Evolutionary conservation across 768 basidiomycete genomes (phyloP), one percentile per base, ranked within the genome.

Genomic region (Xanthoconium stramineum): DNA sequence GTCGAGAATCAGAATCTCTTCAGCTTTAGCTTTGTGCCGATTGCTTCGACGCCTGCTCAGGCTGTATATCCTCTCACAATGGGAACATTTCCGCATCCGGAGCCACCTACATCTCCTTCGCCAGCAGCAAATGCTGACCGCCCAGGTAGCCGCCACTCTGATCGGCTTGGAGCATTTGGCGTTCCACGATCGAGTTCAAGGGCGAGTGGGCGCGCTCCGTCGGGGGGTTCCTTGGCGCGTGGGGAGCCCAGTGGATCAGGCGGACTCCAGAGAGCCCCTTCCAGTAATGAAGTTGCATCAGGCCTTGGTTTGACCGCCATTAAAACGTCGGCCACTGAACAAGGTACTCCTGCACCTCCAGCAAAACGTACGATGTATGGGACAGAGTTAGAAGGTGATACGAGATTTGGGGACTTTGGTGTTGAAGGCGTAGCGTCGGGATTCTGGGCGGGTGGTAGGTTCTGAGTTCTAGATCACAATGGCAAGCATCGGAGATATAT

Each of bases 361-460:
- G 76, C 80, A 60, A 83, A 80, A 65, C 80, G 84, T 56, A 91
- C 89, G 6, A 88, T 91, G 85, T 91, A 90, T 68, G 89, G 89
- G 9, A 91, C 89, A 0, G 89, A 91, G 71, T 72, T 90, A 42
- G 89, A 89, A n/a, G 76, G 75, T 33, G 89, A 91, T 65, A 85
- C 86, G n/a, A 82, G 89, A 49, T 92, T 92, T 66, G 89, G 89
- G 6, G 89, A 91, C 71, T 91, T 91, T 66, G 89, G 89, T 38
- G 76, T 89, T 28, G 85, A 89, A 65, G 86, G 89, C 13, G 83
- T 90, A 54, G 86, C 86, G n/a, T 80, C 80, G 47, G 81, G 81
- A 7, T 89, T 86, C 65, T 90, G 89, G 87, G 69, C 80, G 1
- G 76, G 78, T 43, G 78, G 77, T 48, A 73, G 75, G 50, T 80